phyloP scores from a whole-genome alignment of 2,329 filamentous ascomycete species.

The Paecilomyces dactylethromorphus region DNA sequence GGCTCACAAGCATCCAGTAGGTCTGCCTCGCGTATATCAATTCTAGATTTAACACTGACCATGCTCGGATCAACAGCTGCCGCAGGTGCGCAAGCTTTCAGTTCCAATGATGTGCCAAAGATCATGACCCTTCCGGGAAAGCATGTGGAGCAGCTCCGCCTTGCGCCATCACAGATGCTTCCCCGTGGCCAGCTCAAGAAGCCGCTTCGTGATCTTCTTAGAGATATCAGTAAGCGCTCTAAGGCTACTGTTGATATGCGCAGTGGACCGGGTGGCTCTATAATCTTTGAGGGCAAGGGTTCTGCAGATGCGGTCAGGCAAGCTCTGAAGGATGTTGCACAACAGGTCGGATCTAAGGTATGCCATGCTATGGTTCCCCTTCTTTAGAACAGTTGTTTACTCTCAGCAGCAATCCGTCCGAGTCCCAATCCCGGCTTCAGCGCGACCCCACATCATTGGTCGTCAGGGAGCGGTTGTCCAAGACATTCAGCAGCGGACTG shows the following conservation, averaged over 20 bases:
- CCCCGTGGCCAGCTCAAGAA: conserved; percentile 74
- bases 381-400: conserved; percentile 2
- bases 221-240: conserved; percentile 87
- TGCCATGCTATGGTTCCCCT: conserved; percentile 16
- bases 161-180: conserved; percentile 70
- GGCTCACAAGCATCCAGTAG: conserved; percentile 45
- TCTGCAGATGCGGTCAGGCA: conserved; percentile 77
- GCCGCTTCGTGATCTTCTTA: conserved; percentile 75
- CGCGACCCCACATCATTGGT: conserved; percentile 86
- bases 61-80: conserved; percentile 37
- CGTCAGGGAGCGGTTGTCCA: conserved; percentile 86
- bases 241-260: conserved; percentile 78
- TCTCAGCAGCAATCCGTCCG: conserved; percentile 55
- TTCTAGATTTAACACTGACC: conserved; percentile 54
- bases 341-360: conserved; percentile 81
- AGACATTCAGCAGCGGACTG: conserved; percentile 79
- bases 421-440: conserved; percentile 74
- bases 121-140: conserved; percentile 74
- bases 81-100: conserved; percentile 18
- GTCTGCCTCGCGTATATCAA: conserved; percentile 55
- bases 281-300: conserved; percentile 80
- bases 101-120: conserved; percentile 37
- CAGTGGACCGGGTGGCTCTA: conserved; percentile 61
- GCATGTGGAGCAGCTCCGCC: conserved; percentile 67
- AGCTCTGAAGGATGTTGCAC: conserved; percentile 81